phyloP scores from a whole-genome alignment of 371 early-diverging fungal genomes.

The Rhizopus arrhizus region DNA sequence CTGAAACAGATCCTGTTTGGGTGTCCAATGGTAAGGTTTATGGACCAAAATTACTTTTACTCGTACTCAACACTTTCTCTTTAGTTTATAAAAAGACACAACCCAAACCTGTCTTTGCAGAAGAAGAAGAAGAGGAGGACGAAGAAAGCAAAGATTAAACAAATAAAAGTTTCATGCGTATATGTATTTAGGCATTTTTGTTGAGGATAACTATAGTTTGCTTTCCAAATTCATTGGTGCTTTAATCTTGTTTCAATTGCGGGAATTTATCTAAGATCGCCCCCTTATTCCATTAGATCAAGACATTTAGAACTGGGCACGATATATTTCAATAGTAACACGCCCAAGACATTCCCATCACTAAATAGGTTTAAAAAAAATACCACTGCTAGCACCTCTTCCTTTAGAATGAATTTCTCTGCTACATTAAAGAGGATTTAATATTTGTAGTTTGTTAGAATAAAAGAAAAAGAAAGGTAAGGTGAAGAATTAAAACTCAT shows the following conservation, averaged over 20 bases:
- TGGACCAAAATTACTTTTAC: not conserved
- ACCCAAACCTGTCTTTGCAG: conserved; percentile 78
- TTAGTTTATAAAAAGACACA: conserved; percentile 84
- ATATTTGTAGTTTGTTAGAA: not conserved
- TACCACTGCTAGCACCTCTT: conserved; percentile 72
- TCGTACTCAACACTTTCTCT: not conserved
- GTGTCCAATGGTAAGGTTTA: conserved; percentile 65
- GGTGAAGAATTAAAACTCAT: not conserved
- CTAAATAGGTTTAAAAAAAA: conserved; percentile 89
- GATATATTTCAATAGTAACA: conserved; percentile 61
- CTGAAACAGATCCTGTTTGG: conserved; percentile 86
- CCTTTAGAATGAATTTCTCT: conserved; percentile 36
- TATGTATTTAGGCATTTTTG: not conserved
- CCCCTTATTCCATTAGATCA: not conserved
- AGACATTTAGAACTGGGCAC: not conserved
- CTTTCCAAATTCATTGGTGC: no score
- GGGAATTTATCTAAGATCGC: no score
- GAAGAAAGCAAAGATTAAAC: conserved; percentile 41
- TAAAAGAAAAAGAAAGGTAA: not conserved
- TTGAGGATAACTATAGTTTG: no score
- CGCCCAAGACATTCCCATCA: conserved; percentile 80
- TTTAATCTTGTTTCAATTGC: no score
- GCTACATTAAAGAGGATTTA: no score
- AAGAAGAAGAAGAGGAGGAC: conserved; percentile 68
- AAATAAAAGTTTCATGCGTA: not conserved